Conservation (phyloP, 73 alveolate genomes). For the Halteria grandinella region DNA sequence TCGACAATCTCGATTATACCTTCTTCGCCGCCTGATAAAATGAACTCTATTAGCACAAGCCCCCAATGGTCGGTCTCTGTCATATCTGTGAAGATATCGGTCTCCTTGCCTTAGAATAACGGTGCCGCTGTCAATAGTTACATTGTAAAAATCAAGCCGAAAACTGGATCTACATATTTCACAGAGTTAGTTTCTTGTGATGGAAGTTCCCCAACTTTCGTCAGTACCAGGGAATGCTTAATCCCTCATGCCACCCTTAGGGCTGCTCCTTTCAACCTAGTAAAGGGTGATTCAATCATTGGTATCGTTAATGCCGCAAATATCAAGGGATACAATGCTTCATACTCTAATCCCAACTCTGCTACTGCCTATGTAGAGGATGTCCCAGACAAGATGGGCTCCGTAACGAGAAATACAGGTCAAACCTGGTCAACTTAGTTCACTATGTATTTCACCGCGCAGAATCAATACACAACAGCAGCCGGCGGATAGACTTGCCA, state of each 20-base stretch:
- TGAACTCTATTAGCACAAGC: too few relatives aligned
- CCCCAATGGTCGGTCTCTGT: too few relatives aligned
- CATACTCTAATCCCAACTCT: too few relatives aligned
- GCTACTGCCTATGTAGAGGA: too few relatives aligned
- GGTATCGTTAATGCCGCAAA: conserved; percentile 23
- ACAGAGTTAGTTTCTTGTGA: neutral
- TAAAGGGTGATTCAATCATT: neutral
- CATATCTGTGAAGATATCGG: too few relatives aligned
- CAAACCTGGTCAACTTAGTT: conserved; percentile 4
- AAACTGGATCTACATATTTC: too few relatives aligned
- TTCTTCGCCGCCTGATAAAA: neutral
- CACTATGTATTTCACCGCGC: conserved; percentile 26
- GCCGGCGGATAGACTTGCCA: conserved; percentile 1
- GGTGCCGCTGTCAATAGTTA: conserved; percentile 5
- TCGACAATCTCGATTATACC: neutral
- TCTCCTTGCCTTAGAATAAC: too few relatives aligned
- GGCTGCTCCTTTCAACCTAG: neutral
- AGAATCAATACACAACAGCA: neutral
- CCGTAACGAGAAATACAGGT: conserved; percentile 14
- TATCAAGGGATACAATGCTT: conserved; percentile 15
- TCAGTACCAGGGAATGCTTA: neutral
- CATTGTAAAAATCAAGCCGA: too few relatives aligned
- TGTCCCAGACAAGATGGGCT: too few relatives aligned
- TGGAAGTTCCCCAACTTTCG: neutral
- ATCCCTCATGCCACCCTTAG: neutral